Evolutionary conservation across 345 rosid species (phyloP).

Genomic region (Viola odorata): DNA sequence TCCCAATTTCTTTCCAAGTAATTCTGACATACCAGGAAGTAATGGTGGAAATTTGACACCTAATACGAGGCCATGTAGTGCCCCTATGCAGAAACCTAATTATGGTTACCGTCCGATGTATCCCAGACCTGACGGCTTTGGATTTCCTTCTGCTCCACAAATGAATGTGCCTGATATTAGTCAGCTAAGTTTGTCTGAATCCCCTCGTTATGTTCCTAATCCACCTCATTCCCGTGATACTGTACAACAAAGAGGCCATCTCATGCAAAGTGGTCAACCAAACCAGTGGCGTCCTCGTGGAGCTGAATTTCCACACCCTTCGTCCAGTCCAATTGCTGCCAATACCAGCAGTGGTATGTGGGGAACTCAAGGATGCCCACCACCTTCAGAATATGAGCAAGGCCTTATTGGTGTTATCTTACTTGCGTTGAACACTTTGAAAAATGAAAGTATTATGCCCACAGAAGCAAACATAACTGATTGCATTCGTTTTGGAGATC

Average conservation of each 20-base stretch:
- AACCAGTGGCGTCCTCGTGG: constrained; percentile 21
- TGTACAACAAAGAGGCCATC: constrained; percentile 27
- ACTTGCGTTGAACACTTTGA: constrained; percentile 61
- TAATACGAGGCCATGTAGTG: constrained; percentile 16
- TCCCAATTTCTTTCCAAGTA: constrained; percentile 35
- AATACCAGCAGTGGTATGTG: constrained; percentile 32
- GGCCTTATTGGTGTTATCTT: constrained; percentile 72
- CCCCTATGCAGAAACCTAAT: constrained; percentile 33
- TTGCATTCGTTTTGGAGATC: constrained; percentile 69
- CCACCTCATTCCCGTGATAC: constrained; percentile 23
- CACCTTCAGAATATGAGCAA: constrained; percentile 63
- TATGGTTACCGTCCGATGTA: constrained; percentile 39
- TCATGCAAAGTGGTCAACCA: constrained; percentile 23
- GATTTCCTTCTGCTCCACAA: constrained; percentile 28
- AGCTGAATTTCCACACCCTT: constrained; percentile 27
- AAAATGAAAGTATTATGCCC: constrained; percentile 63
- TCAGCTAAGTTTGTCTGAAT: constrained; percentile 40
- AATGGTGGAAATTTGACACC: constrained; percentile 28
- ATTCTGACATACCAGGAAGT: constrained; percentile 29
- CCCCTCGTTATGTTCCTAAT: constrained; percentile 28
- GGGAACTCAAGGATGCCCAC: constrained; percentile 48
- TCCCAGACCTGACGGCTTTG: constrained; percentile 36
- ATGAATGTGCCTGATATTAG: constrained; percentile 43
- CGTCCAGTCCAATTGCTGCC: constrained; percentile 18
- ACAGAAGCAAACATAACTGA: constrained; percentile 66